These are phyloP conservation scores for Candida ipomoeae DNA, from an alignment of 805 yeast genomes.

Conservation along the genomic window DNA sequence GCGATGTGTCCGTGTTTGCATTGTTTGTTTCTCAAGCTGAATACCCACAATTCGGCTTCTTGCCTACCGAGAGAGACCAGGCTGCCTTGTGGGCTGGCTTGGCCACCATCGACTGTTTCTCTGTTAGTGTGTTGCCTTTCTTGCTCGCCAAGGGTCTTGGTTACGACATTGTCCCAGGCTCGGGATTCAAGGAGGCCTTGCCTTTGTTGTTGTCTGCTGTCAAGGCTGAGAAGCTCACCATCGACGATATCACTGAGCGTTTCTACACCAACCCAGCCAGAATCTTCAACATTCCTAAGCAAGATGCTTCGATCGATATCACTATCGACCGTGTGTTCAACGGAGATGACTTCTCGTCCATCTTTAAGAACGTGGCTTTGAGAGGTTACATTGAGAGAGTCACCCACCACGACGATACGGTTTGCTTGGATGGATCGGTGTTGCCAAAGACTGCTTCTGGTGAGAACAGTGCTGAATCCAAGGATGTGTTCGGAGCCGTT, in stretches of 20 bases:
- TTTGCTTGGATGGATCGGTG: constrained; percentile 77
- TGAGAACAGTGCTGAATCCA: constrained; percentile 43
- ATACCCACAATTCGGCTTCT: constrained; percentile 63
- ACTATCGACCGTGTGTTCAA: constrained; percentile 65
- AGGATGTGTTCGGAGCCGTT: constrained; percentile 40
- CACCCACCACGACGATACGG: constrained; percentile 69
- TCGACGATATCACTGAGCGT: constrained; percentile 66
- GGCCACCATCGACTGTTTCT: constrained; percentile 74
- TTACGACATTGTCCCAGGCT: constrained; percentile 59
- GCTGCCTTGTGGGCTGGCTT: constrained; percentile 75
- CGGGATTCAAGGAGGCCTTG: constrained; percentile 74
- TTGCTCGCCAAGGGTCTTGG: constrained; percentile 64
- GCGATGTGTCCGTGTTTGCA: constrained; percentile 81
- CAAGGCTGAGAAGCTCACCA: constrained; percentile 62
- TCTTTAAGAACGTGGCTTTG: constrained; percentile 48
- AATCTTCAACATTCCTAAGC: constrained; percentile 80
- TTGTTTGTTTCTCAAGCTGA: constrained; percentile 72
- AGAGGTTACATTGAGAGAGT: constrained; percentile 90
- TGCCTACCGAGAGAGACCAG: constrained; percentile 82
- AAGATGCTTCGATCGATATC: constrained; percentile 73
- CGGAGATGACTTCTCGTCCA: constrained; percentile 25
- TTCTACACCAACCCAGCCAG: constrained; percentile 77
- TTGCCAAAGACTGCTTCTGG: constrained; percentile 57
- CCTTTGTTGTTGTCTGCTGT: constrained; percentile 84
- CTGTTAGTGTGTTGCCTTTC: constrained; percentile 77